These are phyloP conservation scores for Teratosphaeria pseudoeucalypti DNA, from an alignment of 2,329 filamentous ascomycete genomes.

Conservation along the genomic window DNA sequence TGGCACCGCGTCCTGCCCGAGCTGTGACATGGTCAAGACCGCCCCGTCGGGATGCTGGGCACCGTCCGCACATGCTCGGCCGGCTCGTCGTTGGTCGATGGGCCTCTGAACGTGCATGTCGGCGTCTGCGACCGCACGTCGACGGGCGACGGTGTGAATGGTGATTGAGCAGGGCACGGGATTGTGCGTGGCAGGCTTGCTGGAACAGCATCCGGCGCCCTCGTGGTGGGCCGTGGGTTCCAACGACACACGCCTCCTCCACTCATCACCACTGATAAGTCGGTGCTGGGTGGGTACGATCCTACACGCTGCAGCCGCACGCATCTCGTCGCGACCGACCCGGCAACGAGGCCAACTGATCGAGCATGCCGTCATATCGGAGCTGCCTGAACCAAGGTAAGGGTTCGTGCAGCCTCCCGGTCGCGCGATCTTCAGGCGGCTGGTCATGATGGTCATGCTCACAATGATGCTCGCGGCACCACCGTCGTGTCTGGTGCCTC, in stretches of 20 bases:
- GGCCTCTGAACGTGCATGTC: neutral
- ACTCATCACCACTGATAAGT: no score
- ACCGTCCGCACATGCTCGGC: conserved; percentile 10
- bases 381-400: neutral
- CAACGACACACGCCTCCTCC: neutral
- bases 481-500: neutral
- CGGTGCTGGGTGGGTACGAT: neutral
- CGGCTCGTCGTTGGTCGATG: conserved; percentile 6
- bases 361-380: neutral
- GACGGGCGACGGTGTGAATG: neutral
- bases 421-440: neutral
- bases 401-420: neutral
- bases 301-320: no score
- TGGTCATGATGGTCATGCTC: neutral
- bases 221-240: neutral
- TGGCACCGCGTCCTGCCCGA: conserved; percentile 1
- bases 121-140: neutral
- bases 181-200: neutral
- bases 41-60: neutral
- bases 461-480: neutral
- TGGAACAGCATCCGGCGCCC: neutral
- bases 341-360: neutral
- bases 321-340: neutral
- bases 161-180: neutral
- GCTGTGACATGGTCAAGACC: conserved; percentile 1